Evolutionary conservation across 2,329 filamentous ascomycete genomes (phyloP).

Genomic region (Pseudocercospora vitis): DNA sequence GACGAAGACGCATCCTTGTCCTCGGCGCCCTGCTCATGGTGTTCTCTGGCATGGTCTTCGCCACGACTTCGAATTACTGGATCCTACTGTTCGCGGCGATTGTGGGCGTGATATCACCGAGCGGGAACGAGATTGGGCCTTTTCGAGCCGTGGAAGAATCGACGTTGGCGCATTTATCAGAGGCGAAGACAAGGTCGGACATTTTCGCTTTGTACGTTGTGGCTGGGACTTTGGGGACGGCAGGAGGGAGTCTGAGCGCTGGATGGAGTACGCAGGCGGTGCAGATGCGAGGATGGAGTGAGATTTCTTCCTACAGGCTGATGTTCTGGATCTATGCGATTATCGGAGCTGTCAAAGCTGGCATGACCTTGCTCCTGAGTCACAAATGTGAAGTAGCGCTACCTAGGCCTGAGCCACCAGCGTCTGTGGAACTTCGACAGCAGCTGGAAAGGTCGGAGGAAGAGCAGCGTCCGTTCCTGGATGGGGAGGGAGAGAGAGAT

Average conservation of each 20-base stretch:
- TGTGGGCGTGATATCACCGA: constrained; percentile 38
- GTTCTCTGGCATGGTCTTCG: constrained; percentile 34
- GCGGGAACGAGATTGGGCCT: constrained; percentile 40
- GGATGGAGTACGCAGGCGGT: constrained; percentile 42
- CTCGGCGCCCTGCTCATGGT: constrained; percentile 35
- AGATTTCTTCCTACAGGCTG: constrained; percentile 41
- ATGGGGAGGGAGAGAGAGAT: constrained; percentile 7
- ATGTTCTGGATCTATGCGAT: constrained; percentile 48
- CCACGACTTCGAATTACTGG: constrained; percentile 31
- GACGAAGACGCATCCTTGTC: constrained; percentile 33
- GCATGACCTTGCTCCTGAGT: constrained; percentile 43
- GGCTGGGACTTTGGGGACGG: constrained; percentile 33
- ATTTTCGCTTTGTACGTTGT: constrained; percentile 38
- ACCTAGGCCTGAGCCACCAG: constrained; percentile 15
- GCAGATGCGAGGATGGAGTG: constrained; percentile 39
- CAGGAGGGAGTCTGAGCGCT: constrained; percentile 34
- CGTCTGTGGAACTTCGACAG: constrained; percentile 10
- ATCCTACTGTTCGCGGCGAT: constrained; percentile 36
- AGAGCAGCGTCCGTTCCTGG: constrained; percentile 22
- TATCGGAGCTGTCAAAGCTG: constrained; percentile 43
- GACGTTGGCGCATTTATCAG: constrained; percentile 36
- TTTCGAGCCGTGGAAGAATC: constrained; percentile 39
- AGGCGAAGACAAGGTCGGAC: constrained; percentile 28
- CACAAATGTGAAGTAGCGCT: constrained; percentile 37
- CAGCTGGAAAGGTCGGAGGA: constrained; percentile 13